Evolutionary conservation across 192 early-diverging fungal species (phyloP).

Genomic region (Backusella circina): DNA sequence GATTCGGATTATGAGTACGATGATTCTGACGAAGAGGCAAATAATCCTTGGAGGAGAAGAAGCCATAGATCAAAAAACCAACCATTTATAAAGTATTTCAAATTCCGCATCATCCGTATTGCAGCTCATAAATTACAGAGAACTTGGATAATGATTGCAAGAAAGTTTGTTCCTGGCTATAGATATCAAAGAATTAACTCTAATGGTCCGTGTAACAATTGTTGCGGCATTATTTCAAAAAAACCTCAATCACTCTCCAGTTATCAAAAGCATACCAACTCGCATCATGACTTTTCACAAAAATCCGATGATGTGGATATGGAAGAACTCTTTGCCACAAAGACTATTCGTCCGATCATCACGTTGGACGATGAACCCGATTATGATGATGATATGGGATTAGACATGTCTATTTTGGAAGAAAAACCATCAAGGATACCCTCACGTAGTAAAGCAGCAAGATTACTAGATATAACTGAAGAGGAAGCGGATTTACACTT

Average conservation of each 20-base stretch:
- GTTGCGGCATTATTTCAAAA: neutral
- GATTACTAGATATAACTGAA: constrained; percentile 1
- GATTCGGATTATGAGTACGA: neutral
- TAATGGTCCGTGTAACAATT: neutral
- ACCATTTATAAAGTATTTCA: neutral
- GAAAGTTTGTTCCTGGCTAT: neutral
- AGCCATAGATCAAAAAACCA: neutral
- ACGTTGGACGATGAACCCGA: constrained; percentile 7
- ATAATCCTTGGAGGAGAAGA: constrained; percentile 1
- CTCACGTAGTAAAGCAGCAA: neutral
- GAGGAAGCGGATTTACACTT: neutral
- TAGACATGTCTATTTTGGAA: constrained; percentile 16
- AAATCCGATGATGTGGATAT: constrained; percentile 7
- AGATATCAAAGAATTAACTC: neutral
- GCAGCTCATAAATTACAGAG: neutral
- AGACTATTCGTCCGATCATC: constrained; percentile 26
- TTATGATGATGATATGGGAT: constrained; percentile 29
- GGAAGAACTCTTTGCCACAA: constrained; percentile 23
- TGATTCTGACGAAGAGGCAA: constrained; percentile 1
- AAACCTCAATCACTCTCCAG: neutral
- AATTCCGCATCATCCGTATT: neutral
- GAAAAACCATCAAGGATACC: neutral
- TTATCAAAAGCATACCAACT: neutral
- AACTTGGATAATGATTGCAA: neutral
- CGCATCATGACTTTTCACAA: neutral